Evolutionary conservation across 139 green algal genomes (phyloP).

Genomic region (Chlamydomonas sp.): DNA sequence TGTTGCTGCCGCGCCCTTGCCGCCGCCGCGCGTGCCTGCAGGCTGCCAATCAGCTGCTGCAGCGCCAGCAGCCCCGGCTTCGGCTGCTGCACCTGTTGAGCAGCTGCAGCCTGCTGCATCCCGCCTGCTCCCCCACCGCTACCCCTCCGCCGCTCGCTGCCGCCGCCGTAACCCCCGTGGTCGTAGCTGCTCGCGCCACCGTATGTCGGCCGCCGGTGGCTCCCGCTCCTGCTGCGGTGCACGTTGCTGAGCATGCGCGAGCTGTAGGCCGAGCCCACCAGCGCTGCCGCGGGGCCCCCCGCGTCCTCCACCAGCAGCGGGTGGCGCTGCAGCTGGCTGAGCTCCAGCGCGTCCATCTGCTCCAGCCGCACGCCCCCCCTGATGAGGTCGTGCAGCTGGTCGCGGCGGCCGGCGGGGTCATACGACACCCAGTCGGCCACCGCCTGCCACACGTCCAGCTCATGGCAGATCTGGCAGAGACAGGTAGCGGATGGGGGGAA

Average conservation of each 20-base stretch:
- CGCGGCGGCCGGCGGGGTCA: neutral
- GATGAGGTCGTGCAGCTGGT: slow-evolving; percentile 11
- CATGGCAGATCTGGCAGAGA: neutral
- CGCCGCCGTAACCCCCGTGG: neutral
- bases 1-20: slow-evolving; percentile 2
- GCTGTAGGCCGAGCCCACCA: slow-evolving; percentile 21
- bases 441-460: slow-evolving; percentile 38
- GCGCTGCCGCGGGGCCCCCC: neutral
- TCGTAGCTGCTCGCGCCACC: neutral
- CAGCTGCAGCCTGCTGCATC: neutral
- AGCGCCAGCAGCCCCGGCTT: neutral
- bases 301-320: slow-evolving; percentile 13
- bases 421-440: slow-evolving; percentile 14
- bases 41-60: slow-evolving; percentile 25
- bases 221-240: neutral
- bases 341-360: slow-evolving; percentile 16
- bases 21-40: slow-evolving; percentile 20
- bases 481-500: neutral
- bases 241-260: slow-evolving; percentile 30
- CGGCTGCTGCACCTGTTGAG: too few relatives aligned
- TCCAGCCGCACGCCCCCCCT: slow-evolving; percentile 13
- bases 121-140: neutral
- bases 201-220: neutral
- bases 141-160: neutral
- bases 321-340: slow-evolving; percentile 12